phyloP scores from a whole-genome alignment of 2,329 filamentous ascomycete species.

The Fusarium succisae region DNA sequence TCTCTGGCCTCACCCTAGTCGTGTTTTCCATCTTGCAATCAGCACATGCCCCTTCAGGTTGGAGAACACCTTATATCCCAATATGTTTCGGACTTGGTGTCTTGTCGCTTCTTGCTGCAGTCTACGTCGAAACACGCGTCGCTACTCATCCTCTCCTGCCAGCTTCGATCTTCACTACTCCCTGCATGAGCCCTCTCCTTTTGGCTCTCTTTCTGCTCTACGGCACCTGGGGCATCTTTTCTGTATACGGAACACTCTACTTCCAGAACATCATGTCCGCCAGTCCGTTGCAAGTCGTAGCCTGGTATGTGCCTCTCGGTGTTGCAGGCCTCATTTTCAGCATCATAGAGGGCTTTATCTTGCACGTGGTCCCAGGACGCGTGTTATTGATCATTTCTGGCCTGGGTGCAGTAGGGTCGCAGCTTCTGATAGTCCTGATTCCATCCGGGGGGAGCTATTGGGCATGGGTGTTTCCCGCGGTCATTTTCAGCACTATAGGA shows the following conservation, averaged over 20 bases:
- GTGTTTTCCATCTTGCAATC: not conserved
- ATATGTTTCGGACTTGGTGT: not conserved
- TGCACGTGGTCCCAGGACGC: not conserved
- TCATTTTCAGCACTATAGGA: not conserved
- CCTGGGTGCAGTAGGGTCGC: not conserved
- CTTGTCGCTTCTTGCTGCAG: not conserved
- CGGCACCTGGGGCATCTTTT: not conserved
- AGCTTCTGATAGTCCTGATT: not conserved
- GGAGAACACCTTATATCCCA: not conserved
- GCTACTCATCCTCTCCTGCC: not conserved
- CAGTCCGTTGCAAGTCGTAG: not conserved
- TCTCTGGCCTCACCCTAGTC: not conserved
- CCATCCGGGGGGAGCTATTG: not conserved
- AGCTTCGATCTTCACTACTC: not conserved
- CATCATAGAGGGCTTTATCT: not conserved
- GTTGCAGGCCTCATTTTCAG: not conserved
- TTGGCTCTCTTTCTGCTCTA: not conserved
- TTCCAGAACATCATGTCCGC: not conserved
- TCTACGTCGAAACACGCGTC: not conserved
- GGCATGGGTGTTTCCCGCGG: not conserved
- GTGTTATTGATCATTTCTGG: not conserved
- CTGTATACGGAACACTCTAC: not conserved
- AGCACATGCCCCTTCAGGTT: not conserved
- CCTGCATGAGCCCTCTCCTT: not conserved
- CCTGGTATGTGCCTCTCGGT: not conserved